Evolutionary conservation across 257 asterid species (phyloP), one percentile per base, ranked within the genome.

Genomic region (Nicotiana attenuata): DNA sequence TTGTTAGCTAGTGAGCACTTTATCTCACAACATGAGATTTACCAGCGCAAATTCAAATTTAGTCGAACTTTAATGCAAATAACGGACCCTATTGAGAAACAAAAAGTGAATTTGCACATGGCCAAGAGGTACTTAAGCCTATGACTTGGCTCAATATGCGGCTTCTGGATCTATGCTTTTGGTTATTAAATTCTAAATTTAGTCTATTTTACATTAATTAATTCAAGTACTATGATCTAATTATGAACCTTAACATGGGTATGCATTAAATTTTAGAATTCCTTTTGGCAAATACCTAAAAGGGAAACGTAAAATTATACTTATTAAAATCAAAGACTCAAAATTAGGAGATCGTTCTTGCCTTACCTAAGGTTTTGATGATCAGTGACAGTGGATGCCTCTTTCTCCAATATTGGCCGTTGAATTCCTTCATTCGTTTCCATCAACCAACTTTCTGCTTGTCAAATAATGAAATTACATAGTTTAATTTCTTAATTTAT

Each of bases 391-490:
- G 77, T 68, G 1, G 87, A 80, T 55, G 81, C 41, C 3, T 60
- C 81, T 57, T 86, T 86, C 22, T 81, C 84, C 45, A 88, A 83
- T 83, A 88, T 83, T 35, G 92, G 85, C 87, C 85, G 87, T 86
- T 86, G 88, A 81, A 84, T 88, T 82, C 85, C 84, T 24, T 82
- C 81, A 61, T 81, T 86, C 65, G 85, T 82, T 87, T 87, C 92
- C 86, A 86, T 90, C 85, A 91, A 78, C 92, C 93, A 90, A n/a
- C 91, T 86, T 47, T 90, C 94, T 91, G 87, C 80, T 81, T 15
- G 66, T 76, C 59, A 69, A 66, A 71, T 71, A 71, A 41, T 31
- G 76, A 73, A 19, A 80, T 77, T 33, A 81, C 41, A 65, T 3
- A 33, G 3, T 45, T 71, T 22, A 71, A n/a, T 71, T 45, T 71